Base-by-base conservation (phyloP, 345 rosid species). In the Stellera chamaejasme region DNA sequence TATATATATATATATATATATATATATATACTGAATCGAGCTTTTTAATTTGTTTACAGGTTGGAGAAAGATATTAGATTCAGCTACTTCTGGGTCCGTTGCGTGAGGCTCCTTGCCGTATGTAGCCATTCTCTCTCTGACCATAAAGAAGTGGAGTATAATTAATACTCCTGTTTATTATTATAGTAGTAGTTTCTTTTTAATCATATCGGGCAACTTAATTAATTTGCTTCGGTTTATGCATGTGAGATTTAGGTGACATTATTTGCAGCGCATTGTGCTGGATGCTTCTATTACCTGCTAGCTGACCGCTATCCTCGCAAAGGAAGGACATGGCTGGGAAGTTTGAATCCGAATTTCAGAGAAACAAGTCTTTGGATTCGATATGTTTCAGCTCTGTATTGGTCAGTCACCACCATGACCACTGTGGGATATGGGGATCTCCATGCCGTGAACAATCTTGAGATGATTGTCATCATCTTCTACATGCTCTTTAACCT, bases 371-470 rank as follows among this genome's bases (percentile, higher is more conserved):
- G 81, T 56, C 79, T 88, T 8, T 72, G 88, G 81, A 77, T 82
- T 41, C 61, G 86, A 36, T 92, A 92, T 52, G 81, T 92, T 54
- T 77, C 86, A 3, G 84, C 98, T 10, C 53, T 92, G 47, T 92
- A 92, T 48, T 92, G 98, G 98, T 88, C 98, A 39, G 70, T 84
- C 62, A 92, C 98, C 59, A 92, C 98, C 72, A 88, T 92, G 98
- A 86, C 85, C 48, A 92, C 98, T 1, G 96, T 92, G 7, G 98
- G 98, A 13, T 92, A 92, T 58, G 98, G 98, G 3, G 98, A 92
- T 60, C 83, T 92, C 10, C 98, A 88, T 44, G 98, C 96, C 12
- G 90, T 79, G 43, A 92, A 92, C 73, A 70, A 82, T 59, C 56
- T 68, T 45, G 98, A 92, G 66, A 92, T 88, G 96, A 58, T 78